These are phyloP conservation scores for Boletus rufocinnamomeus DNA, from an alignment of 768 basidiomycete genomes.

Conservation along the genomic window DNA sequence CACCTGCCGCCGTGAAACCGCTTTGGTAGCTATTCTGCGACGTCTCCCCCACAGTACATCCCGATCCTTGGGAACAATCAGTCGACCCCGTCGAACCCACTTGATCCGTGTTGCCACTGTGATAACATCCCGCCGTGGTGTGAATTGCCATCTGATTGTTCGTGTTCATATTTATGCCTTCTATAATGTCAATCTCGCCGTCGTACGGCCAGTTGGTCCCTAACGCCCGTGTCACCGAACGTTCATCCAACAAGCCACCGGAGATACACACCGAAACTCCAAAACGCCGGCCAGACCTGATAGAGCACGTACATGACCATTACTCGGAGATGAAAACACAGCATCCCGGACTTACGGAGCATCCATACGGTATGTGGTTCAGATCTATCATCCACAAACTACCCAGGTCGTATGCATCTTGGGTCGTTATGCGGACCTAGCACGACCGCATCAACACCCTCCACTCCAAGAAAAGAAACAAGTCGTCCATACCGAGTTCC, in stretches of 20 bases:
- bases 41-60: conserved; percentile 34
- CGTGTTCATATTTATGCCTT: conserved; percentile 54
- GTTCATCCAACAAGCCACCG: background rate
- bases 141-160: conserved; percentile 63
- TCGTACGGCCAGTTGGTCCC: conserved; percentile 42
- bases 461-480: background rate
- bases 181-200: conserved; percentile 63
- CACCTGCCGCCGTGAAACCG: conserved; percentile 40
- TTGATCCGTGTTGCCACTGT: conserved; percentile 32
- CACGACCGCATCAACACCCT: background rate
- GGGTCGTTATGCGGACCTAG: conserved; percentile 48
- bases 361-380: conserved; percentile 56
- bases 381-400: conserved; percentile 50
- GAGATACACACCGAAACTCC: conserved; percentile 30
- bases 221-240: conserved; percentile 4
- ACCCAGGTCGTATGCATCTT: conserved; percentile 44
- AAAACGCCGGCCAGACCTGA: conserved; percentile 36
- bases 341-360: conserved; percentile 43
- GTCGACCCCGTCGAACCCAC: conserved; percentile 33
- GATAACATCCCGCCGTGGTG: conserved; percentile 43
- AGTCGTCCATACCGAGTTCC: conserved; percentile 53
- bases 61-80: conserved; percentile 27
- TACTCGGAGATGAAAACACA: conserved; percentile 9
- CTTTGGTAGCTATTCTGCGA: conserved; percentile 31
- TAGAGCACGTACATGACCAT: background rate